Evolutionary conservation across 805 yeast genomes (phyloP).

Genomic region (Vanderwaltozyma yarrowii): DNA sequence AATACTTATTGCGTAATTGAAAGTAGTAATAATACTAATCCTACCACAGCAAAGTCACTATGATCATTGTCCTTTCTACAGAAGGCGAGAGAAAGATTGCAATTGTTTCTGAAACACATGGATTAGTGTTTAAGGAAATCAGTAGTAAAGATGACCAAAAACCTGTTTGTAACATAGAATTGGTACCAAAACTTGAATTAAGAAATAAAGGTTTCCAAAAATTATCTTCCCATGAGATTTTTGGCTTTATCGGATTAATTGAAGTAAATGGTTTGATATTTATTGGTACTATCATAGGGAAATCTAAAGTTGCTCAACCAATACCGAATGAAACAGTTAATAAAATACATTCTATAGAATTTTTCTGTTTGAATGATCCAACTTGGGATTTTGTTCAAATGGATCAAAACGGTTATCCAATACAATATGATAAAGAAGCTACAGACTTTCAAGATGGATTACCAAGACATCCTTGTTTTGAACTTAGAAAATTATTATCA

Average conservation of each 20-base stretch:
- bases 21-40: too few species aligned
- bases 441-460: conserved; percentile 8
- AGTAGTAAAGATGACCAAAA: conserved; percentile 11
- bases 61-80: conserved; percentile 18
- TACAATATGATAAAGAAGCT: conserved; percentile 10
- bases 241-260: conserved; percentile 79
- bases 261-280: conserved; percentile 57
- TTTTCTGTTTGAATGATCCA: conserved; percentile 58
- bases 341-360: conserved; percentile 74
- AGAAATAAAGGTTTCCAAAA: conserved; percentile 31
- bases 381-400: conserved; percentile 76
- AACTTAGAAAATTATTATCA: conserved; percentile 61
- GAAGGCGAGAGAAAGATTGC: conserved; percentile 8
- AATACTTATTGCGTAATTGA: too few species aligned
- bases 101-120: conserved; percentile 8
- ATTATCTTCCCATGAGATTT: conserved; percentile 36
- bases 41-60: too few species aligned
- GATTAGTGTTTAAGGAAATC: conserved; percentile 12
- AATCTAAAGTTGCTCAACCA: conserved; percentile 72
- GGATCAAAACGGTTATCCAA: conserved; percentile 56
- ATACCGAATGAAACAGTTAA: conserved; percentile 68
- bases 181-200: conserved; percentile 33
- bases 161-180: conserved; percentile 39
- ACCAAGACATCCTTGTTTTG: conserved; percentile 76
- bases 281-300: conserved; percentile 70